Evolutionary conservation across 768 basidiomycete genomes (phyloP), one percentile per base, ranked within the genome.

Genomic region (Rhodosporidiobolus odoratus): DNA sequence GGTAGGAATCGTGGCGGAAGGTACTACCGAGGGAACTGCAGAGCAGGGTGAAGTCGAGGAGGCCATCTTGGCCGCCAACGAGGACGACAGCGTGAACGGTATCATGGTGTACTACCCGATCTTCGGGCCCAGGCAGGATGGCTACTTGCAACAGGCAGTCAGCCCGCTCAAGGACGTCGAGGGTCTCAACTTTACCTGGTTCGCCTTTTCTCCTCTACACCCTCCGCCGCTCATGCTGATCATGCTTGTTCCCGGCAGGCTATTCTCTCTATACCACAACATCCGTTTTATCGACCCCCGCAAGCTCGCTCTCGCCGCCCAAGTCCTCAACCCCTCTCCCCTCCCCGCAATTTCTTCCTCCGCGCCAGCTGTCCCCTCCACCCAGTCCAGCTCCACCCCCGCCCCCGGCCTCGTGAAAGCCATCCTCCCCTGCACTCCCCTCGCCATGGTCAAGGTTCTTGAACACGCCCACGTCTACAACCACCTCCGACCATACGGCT

Each of bases 141-240:
- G 95, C 78, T 99, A 99, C 79, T 83, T 99, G 65, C 96, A 99
- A 80, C 95, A 97, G 83, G 86, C 97, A 65, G 93, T 99, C 12
- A 93, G 92, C 0, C 93, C 96, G 4, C 84, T 89, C 73, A 99
- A 99, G 81, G 96, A 99, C 75, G 96, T 99, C 69, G 96, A 99
- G 81, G 95, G 96, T 4, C 84, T 99, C 62, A 87, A 99, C 80
- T 91, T 91, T 79, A 81, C 79, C 68, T 83, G 78, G 98, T 96
- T 79, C 89, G 92, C 77, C 19, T 19, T 30, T 9, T 90, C 89
- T 78, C 95, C 94, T 79, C 82, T 95, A 63, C 93, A 94, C 79
- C 92, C 63, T 86, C 73, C 40, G 65, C 21, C 8, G 32, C 37
- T 43, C 43, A 35, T 40, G 60, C n/a, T 21, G 27, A 5, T 52